Conservation (phyloP, 2,329 filamentous ascomycete genomes). For the Didymella glomerata region DNA sequence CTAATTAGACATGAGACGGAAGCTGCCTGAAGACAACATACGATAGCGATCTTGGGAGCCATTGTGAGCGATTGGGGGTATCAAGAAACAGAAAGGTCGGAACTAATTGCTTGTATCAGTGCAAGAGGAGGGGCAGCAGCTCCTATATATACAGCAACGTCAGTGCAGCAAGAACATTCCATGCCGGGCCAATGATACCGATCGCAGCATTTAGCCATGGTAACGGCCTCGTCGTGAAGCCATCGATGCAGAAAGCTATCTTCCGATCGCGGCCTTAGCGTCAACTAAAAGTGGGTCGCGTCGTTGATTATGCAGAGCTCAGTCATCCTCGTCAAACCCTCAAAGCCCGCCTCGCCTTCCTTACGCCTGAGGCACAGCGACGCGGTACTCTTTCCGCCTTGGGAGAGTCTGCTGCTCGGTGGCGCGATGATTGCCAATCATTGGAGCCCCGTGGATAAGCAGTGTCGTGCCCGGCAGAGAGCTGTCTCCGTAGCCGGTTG, state of each 20-base stretch:
- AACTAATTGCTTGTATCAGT: constrained; percentile 5
- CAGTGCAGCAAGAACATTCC: constrained; percentile 12
- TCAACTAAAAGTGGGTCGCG: constrained; percentile 1
- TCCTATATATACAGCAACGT: constrained; percentile 16
- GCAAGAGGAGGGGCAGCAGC: constrained; percentile 6
- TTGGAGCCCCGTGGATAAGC: constrained; percentile 9
- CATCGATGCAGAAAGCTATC: constrained; percentile 17
- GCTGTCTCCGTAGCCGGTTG: constrained; percentile 8
- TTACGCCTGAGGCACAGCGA: neutral
- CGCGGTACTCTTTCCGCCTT: constrained; percentile 12
- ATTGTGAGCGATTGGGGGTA: constrained; percentile 58
- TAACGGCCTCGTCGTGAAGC: constrained; percentile 7
- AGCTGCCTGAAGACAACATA: too few relatives aligned
- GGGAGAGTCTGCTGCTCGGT: neutral
- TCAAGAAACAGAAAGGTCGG: constrained; percentile 17
- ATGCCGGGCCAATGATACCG: constrained; percentile 21
- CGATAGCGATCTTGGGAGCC: constrained; percentile 91
- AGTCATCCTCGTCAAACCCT: constrained; percentile 26
- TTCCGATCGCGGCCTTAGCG: constrained; percentile 25
- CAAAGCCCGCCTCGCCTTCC: neutral
- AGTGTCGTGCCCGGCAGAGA: constrained; percentile 11
- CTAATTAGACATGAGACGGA: too few relatives aligned
- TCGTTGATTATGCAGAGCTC: constrained; percentile 24
- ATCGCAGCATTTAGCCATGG: constrained; percentile 9
- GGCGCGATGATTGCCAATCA: constrained; percentile 6